Percentiles rank a stretch among this genome's conserved stretches.
Evolutionary conservation across 192 early-diverging fungal genomes (phyloP).

Genomic region (Gamsiella multidivaricata): DNA sequence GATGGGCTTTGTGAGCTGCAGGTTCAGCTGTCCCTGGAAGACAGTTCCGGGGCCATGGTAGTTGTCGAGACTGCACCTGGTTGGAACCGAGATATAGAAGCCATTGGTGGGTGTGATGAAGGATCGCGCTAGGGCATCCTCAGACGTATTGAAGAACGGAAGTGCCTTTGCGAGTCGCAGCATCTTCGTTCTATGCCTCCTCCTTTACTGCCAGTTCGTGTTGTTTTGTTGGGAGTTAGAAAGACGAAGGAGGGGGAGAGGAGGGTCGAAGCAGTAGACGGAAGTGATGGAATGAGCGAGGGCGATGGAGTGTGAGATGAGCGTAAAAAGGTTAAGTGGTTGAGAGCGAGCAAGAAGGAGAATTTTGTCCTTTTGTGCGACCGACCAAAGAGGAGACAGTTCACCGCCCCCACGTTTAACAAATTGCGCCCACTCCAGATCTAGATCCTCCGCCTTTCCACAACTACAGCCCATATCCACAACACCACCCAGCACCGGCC

Average conservation of each 20-base stretch:
- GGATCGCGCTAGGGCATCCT: constrained; percentile 28
- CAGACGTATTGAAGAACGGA: constrained; percentile 26
- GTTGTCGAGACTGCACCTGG: constrained; percentile 36
- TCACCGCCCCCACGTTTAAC: no score
- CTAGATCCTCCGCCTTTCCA: no score
- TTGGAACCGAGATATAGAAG: constrained; percentile 39
- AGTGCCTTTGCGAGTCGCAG: constrained; percentile 41
- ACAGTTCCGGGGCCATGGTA: constrained; percentile 50
- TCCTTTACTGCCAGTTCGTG: no score
- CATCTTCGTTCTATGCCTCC: no score
- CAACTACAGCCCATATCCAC: no score
- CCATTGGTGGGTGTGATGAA: constrained; percentile 40
- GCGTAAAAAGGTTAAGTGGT: no score
- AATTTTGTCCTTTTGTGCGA: no score
- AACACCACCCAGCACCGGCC: no score
- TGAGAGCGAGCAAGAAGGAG: background rate
- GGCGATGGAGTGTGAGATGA: background rate
- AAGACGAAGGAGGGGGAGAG: background rate
- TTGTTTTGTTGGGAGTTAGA: background rate
- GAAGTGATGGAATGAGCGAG: background rate
- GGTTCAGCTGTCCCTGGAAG: constrained; percentile 46
- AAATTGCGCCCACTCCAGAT: no score
- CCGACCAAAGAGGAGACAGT: no score
- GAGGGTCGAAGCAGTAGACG: background rate
- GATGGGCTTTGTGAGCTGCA: constrained; percentile 39